phyloP scores from a whole-genome alignment of 2,329 filamentous ascomycete species.

The Ophiostoma angusticollis region DNA sequence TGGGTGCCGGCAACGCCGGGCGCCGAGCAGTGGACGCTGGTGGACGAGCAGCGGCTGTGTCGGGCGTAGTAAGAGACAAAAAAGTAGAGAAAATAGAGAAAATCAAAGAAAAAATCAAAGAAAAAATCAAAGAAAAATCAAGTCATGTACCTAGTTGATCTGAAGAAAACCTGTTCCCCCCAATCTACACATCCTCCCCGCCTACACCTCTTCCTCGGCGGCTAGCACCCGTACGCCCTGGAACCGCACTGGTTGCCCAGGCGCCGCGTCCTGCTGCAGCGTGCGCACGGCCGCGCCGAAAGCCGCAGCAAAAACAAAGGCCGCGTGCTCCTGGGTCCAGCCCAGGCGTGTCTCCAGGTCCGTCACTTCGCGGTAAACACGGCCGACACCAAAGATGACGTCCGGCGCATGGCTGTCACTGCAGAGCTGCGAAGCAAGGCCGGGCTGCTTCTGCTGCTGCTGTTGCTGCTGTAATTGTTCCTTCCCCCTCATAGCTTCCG shows the following conservation, averaged over 20 bases:
- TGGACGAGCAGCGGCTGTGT: conserved; percentile 5
- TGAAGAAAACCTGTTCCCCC: too few relatives aligned
- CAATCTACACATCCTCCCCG: too few relatives aligned
- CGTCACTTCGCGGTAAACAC: conserved; percentile 21
- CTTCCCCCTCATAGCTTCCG: too few relatives aligned
- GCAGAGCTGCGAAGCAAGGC: conserved; percentile 16
- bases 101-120: neutral
- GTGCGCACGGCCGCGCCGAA: conserved; percentile 19
- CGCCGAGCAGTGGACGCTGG: conserved; percentile 12
- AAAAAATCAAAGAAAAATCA: too few relatives aligned
- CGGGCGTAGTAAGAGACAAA: too few relatives aligned
- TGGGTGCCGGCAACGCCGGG: conserved; percentile 12
- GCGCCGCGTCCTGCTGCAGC: conserved; percentile 17
- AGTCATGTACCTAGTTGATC: too few relatives aligned
- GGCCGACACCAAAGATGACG: conserved; percentile 20
- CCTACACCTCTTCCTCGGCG: conserved; percentile 1
- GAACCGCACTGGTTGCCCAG: neutral
- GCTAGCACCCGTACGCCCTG: conserved; percentile 6
- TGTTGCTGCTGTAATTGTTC: too few relatives aligned
- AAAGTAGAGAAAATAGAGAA: neutral
- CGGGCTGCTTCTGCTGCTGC: too few relatives aligned
- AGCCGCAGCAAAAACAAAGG: conserved; percentile 20
- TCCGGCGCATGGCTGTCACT: conserved; percentile 15
- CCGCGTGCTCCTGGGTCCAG: conserved; percentile 20
- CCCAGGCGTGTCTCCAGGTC: conserved; percentile 21